Conservation (phyloP, 108 stramenopile genomes). For the Skeletonema marinoi region DNA sequence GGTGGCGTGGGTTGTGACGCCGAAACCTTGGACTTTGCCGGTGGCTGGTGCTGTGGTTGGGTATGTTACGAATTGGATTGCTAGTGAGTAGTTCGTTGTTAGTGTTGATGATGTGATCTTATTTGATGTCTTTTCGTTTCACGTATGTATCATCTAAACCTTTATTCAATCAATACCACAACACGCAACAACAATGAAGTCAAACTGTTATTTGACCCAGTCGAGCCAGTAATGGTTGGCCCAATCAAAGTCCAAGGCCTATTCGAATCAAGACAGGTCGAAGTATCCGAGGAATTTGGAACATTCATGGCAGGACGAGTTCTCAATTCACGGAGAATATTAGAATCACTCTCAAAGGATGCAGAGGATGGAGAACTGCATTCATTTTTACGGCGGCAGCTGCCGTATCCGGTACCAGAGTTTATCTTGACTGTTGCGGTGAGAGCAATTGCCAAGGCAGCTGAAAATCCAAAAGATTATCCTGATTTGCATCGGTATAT, state of each 20-base stretch:
- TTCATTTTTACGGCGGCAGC: conserved; percentile 62
- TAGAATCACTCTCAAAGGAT: conserved; percentile 62
- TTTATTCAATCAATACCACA: not conserved
- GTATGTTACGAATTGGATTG: conserved; percentile 92
- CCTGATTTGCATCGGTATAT: conserved; percentile 69
- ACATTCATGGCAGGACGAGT: conserved; percentile 68
- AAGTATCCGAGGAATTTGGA: conserved; percentile 77
- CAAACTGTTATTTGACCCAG: conserved; percentile 91
- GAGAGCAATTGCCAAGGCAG: conserved; percentile 60
- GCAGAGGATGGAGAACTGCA: conserved; percentile 67
- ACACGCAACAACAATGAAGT: conserved; percentile 23
- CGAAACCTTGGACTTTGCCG: conserved; percentile 63
- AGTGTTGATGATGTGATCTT: not conserved
- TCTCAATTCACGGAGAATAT: conserved; percentile 53
- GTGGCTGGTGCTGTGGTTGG: conserved; percentile 86
- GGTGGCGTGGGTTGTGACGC: conserved; percentile 82
- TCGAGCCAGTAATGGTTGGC: conserved; percentile 75
- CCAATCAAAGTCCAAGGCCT: conserved; percentile 87
- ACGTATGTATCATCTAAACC: not conserved
- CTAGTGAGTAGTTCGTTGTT: conserved; percentile 21
- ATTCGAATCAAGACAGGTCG: conserved; percentile 90
- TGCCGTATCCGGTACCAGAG: conserved; percentile 73
- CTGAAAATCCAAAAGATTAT: conserved; percentile 53
- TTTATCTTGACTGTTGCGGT: conserved; percentile 64
- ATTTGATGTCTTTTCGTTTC: not conserved